phyloP scores from a whole-genome alignment of 805 yeast species.

The Pichia rugopelliculosa region DNA sequence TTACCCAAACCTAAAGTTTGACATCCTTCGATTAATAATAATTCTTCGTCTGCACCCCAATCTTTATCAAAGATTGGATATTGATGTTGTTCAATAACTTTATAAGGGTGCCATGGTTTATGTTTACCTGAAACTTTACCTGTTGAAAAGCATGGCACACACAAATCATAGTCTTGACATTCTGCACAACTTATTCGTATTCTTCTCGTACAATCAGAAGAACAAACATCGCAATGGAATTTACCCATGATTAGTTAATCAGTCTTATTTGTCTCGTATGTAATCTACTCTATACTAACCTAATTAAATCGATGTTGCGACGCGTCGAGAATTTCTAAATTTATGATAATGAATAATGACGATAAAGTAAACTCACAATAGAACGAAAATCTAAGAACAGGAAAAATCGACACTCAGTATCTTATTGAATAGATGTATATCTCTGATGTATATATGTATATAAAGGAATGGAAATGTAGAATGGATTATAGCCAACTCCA shows the following conservation, averaged over 20 bases:
- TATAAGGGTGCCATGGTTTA: conserved; percentile 90
- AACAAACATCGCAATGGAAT: conserved; percentile 92
- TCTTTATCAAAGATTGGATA: conserved; percentile 84
- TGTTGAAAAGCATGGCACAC: conserved; percentile 92
- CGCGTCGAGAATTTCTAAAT: not conserved
- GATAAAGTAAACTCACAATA: not conserved
- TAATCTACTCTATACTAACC: not conserved
- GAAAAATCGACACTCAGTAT: not conserved
- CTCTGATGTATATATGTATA: not conserved
- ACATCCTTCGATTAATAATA: conserved; percentile 81
- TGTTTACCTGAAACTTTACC: conserved; percentile 79
- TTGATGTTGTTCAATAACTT: conserved; percentile 87
- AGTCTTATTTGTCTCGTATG: not conserved
- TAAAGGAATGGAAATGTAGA: not conserved
- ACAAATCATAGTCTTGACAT: conserved; percentile 90
- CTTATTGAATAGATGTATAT: not conserved
- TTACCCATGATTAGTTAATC: conserved; percentile 30
- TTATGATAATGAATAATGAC: no score
- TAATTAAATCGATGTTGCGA: not conserved
- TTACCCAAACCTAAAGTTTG: conserved; percentile 90
- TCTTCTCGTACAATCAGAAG: conserved; percentile 91
- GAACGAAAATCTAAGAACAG: not conserved
- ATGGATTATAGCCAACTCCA: not conserved
- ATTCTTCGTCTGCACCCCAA: conserved; percentile 99
- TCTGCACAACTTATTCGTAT: conserved; percentile 88